Percentiles rank a stretch among this genome's conserved stretches.
Evolutionary conservation across 768 basidiomycete genomes (phyloP).

Genomic region (Agaricus bisporus): DNA sequence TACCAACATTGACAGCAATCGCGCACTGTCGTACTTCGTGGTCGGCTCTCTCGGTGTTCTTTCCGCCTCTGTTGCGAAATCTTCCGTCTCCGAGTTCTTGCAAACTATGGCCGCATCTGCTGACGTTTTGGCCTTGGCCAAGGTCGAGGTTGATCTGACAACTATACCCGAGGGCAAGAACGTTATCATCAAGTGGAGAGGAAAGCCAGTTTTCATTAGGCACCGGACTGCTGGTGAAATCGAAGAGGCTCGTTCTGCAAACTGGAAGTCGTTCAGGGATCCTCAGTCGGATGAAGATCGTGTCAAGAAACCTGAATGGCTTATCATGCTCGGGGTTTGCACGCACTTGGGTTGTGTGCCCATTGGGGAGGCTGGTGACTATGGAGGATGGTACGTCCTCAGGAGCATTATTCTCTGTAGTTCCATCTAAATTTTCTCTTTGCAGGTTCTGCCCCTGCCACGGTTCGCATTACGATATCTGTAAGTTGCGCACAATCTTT

Average conservation of each 20-base stretch:
- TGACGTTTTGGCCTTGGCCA: constrained; percentile 95
- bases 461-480: constrained; percentile 98
- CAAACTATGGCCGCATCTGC: constrained; percentile 96
- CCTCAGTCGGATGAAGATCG: constrained; percentile 87
- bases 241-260: constrained; percentile 78
- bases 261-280: constrained; percentile 88
- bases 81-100: constrained; percentile 88
- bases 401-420: background rate
- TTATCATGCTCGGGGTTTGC: constrained; percentile 89
- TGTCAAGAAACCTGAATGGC: constrained; percentile 94
- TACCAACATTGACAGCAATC: constrained; percentile 58
- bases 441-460: constrained; percentile 95
- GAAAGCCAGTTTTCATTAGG: constrained; percentile 99
- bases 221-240: constrained; percentile 92
- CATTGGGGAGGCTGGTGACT: constrained; percentile 96
- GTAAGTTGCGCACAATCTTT: constrained; percentile 34
- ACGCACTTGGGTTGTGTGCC: constrained; percentile 99
- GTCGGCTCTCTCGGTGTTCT: constrained; percentile 89
- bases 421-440: background rate
- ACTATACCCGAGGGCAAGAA: constrained; percentile 97
- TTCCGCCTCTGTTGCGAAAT: constrained; percentile 92
- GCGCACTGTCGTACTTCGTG: constrained; percentile 84
- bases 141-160: constrained; percentile 90
- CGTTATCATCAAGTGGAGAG: constrained; percentile 97
- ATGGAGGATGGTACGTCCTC: constrained; percentile 84